These are phyloP conservation scores for Boletus vermiculosoides DNA, from an alignment of 768 basidiomycete genomes.

Conservation along the genomic window DNA sequence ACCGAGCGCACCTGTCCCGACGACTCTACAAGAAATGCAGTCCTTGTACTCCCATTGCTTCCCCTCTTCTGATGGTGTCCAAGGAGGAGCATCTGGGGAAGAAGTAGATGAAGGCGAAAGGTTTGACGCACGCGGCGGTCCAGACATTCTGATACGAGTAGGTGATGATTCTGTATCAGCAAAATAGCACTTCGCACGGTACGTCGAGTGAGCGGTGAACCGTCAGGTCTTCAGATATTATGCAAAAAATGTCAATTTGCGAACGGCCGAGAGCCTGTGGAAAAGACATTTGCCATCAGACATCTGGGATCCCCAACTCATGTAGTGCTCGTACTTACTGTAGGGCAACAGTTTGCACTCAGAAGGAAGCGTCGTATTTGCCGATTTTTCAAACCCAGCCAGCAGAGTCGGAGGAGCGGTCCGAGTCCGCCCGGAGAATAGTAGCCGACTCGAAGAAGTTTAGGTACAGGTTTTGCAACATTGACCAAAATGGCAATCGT, in stretches of 20 bases:
- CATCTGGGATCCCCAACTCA: not conserved
- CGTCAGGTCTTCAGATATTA: not conserved
- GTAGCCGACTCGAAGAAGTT: no score
- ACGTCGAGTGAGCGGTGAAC: not conserved
- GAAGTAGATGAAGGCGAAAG: not conserved
- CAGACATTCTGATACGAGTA: constrained; percentile 15
- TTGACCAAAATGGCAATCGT: not conserved
- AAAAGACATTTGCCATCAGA: not conserved
- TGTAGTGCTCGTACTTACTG: not conserved
- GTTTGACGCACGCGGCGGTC: constrained; percentile 14
- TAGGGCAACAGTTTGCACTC: not conserved
- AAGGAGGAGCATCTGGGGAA: not conserved
- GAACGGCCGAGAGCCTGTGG: not conserved
- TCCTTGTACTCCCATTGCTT: constrained; percentile 39
- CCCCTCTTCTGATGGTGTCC: constrained; percentile 4
- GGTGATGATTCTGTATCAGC: no score
- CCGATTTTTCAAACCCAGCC: not conserved
- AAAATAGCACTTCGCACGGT: not conserved
- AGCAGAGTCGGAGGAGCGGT: not conserved
- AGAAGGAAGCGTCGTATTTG: not conserved
- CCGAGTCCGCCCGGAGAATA: no score
- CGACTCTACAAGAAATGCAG: constrained; percentile 68
- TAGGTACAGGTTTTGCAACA: no score
- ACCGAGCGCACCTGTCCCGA: constrained; percentile 63
- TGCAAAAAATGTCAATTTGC: not conserved